Evolutionary conservation across 352 stramenopile genomes (phyloP), one percentile per base, ranked within the genome.

Genomic region (Globisporangium splendens): DNA sequence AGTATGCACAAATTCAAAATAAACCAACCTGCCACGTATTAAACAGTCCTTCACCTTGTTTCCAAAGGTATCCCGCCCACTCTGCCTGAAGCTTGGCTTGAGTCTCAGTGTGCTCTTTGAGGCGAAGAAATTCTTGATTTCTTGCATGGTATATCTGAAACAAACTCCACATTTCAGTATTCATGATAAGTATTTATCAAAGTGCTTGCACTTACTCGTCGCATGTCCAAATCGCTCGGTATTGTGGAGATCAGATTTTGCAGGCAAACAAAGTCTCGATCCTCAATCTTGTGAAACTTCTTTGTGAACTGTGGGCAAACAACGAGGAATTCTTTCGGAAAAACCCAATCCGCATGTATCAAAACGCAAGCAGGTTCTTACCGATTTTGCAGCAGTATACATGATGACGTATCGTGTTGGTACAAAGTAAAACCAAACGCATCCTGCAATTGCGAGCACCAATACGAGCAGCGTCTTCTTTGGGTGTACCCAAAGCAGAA

Each of bases 271-370:
- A 65, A 22, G 43, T 75, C 69, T 7, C 18, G 41, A 41, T 77
- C 63, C 6, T 63, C 31, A 13, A 68, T 39, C 21, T 68, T 63
- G 54, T 77, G 69, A 22, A 77, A 77, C 17, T 63, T 61, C 33
- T 67, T 54, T 1, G 69, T 75, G 50, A 77, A 74, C 69, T 77
- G 20, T n/a, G n/a, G n/a, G n/a, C n/a, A n/a, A n/a, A n/a, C n/a
- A n/a, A n/a, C n/a, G n/a, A n/a, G n/a, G n/a, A n/a, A n/a, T n/a
- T n/a, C n/a, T n/a, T n/a, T n/a, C n/a, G n/a, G n/a, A n/a, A n/a
- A n/a, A n/a, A n/a, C n/a, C n/a, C n/a, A n/a, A n/a, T n/a, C n/a
- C n/a, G n/a, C n/a, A n/a, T 46, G 14, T 18, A 56, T 8, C 28
- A 8, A 55, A 12, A 20, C n/a, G 21, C 22, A 31, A 10, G 38